phyloP scores from a whole-genome alignment of 345 rosid genomes.

The Viola odorata region DNA sequence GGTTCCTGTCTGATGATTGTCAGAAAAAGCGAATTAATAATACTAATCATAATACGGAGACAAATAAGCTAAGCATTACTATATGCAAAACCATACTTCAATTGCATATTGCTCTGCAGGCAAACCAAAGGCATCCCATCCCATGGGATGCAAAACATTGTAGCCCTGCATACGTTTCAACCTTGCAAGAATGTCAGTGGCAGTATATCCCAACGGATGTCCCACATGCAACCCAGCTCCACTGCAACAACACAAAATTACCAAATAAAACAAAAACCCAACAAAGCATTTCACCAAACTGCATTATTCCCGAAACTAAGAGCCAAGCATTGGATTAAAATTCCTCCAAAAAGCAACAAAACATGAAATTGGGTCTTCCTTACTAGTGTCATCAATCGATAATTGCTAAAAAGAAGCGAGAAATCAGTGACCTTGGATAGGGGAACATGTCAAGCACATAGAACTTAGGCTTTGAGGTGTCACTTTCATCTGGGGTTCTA shows the following conservation, averaged over 20 bases:
- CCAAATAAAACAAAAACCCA: background rate
- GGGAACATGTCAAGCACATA: constrained; percentile 99
- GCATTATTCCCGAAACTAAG: background rate
- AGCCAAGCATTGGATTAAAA: too few species aligned
- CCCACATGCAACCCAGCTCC: constrained; percentile 99
- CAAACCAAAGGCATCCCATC: constrained; percentile 98
- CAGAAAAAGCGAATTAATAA: background rate
- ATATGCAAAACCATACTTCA: constrained; percentile 41
- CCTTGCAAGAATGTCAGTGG: constrained; percentile 87
- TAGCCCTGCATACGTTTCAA: constrained; percentile 85
- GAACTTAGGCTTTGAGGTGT: constrained; percentile 78
- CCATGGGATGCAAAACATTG: constrained; percentile 96
- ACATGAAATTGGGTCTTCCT: background rate
- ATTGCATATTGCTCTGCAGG: constrained; percentile 98
- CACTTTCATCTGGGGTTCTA: constrained; percentile 76
- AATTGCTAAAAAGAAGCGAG: constrained; percentile 2
- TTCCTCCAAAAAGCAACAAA: background rate
- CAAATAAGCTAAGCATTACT: background rate
- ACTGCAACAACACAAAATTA: constrained; percentile 34
- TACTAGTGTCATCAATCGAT: too few species aligned
- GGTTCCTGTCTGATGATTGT: constrained; percentile 65
- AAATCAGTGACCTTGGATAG: constrained; percentile 67
- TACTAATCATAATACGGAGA: background rate
- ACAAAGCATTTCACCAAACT: background rate
- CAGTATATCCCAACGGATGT: constrained; percentile 92